These are phyloP conservation scores for Anethum foeniculum DNA, from an alignment of 140 eudicot genomes.

Conservation along the genomic window DNA sequence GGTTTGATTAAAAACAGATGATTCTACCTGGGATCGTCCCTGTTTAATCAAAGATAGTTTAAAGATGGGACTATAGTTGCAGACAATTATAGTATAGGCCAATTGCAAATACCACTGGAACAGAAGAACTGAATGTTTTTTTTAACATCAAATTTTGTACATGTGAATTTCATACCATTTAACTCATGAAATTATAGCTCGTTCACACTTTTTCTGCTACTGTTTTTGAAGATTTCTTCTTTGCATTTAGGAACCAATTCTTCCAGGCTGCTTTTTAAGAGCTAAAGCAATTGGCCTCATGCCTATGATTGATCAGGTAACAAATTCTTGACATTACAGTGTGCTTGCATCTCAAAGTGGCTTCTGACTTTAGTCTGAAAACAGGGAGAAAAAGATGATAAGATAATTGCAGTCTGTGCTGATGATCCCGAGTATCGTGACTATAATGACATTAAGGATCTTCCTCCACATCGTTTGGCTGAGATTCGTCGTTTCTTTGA, in stretches of 20 bases:
- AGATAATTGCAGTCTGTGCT: conserved; percentile 90
- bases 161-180: background rate
- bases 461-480: conserved; percentile 92
- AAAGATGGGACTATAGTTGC: background rate
- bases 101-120: background rate
- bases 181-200: background rate
- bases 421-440: conserved; percentile 80
- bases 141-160: background rate
- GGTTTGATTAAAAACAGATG: background rate
- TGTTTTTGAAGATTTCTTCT: background rate
- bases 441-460: conserved; percentile 73
- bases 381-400: conserved; percentile 87
- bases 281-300: conserved; percentile 94
- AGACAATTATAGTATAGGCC: background rate
- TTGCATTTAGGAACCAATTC: conserved; percentile 64
- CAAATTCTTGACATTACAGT: background rate
- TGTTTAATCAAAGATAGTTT: background rate
- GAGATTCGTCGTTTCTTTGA: conserved; percentile 91
- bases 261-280: conserved; percentile 85
- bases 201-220: background rate
- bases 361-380: background rate
- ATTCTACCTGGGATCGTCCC: background rate
- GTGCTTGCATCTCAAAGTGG: conserved; percentile 3
- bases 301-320: conserved; percentile 98
- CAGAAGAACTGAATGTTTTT: background rate